Evolutionary conservation across 2,329 filamentous ascomycete species (phyloP).

Genomic region (Didymosphaeria variabile): DNA sequence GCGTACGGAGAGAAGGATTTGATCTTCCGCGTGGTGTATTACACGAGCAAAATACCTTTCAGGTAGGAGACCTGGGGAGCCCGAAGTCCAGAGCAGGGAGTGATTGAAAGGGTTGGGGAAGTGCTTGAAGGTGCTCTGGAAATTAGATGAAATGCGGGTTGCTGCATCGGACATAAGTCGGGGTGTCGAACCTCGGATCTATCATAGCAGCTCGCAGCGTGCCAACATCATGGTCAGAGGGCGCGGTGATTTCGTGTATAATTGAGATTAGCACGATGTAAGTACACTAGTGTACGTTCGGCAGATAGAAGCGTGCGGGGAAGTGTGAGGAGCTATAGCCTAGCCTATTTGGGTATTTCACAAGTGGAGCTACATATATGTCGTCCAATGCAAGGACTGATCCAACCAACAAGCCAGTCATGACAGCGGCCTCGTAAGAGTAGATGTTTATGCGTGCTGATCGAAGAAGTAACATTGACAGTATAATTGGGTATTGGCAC

Average conservation of each 20-base stretch:
- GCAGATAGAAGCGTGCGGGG: conserved; percentile 4
- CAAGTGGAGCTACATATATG: too few species aligned
- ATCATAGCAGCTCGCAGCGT: neutral
- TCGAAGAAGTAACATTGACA: too few species aligned
- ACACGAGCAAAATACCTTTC: too few species aligned
- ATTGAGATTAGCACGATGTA: neutral
- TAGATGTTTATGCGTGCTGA: too few species aligned
- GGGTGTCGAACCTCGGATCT: neutral
- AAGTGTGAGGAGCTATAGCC: neutral
- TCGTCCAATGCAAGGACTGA: too few species aligned
- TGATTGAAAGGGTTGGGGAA: too few species aligned
- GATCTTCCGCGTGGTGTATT: neutral
- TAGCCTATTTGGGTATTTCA: neutral
- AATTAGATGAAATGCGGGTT: too few species aligned
- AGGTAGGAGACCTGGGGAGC: neutral
- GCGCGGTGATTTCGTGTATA: neutral
- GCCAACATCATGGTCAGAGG: neutral
- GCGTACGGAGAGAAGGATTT: neutral
- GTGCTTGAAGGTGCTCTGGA: too few species aligned
- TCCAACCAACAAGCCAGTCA: too few species aligned
- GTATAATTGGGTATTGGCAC: too few species aligned
- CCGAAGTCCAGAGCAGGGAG: neutral
- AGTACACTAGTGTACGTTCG: conserved; percentile 5
- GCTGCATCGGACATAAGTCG: neutral
- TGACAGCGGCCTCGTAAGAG: too few species aligned